phyloP scores from a whole-genome alignment of 148 eudicot species.

The Vaccinium darrowii region DNA sequence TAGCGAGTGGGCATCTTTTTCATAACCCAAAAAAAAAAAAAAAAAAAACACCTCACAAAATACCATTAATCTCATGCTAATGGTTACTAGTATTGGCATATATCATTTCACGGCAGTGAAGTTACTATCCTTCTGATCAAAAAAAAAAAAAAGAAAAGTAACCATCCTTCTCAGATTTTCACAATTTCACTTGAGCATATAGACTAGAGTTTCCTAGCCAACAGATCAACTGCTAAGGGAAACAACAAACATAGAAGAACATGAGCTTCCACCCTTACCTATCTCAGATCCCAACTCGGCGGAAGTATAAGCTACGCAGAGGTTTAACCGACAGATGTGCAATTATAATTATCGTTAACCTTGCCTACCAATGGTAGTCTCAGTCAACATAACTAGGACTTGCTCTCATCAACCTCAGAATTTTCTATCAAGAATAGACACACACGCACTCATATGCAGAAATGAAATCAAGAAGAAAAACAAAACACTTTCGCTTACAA shows the following conservation, averaged over 20 bases:
- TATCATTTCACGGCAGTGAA: not conserved
- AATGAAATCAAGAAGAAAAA: not conserved
- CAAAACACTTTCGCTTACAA: not conserved
- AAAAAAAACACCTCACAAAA: too few relatives aligned
- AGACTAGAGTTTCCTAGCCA: too few relatives aligned
- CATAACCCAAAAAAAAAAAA: too few relatives aligned
- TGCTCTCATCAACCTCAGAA: not conserved
- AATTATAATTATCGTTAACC: not conserved
- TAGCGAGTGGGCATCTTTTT: not conserved
- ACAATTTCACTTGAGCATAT: not conserved
- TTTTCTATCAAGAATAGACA: not conserved
- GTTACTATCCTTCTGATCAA: not conserved
- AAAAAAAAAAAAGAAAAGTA: not conserved
- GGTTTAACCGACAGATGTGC: not conserved
- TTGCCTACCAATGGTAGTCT: not conserved
- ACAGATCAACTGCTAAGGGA: not conserved
- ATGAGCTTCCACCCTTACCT: not conserved
- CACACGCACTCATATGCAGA: not conserved
- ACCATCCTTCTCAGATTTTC: not conserved
- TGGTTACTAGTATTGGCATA: not conserved
- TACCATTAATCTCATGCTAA: not conserved
- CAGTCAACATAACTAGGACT: constrained; percentile 1
- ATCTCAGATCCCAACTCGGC: not conserved
- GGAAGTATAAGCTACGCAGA: not conserved
- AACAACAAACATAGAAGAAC: not conserved